Conservation (phyloP, 148 eudicot species). For the Euryodendron excelsum region DNA sequence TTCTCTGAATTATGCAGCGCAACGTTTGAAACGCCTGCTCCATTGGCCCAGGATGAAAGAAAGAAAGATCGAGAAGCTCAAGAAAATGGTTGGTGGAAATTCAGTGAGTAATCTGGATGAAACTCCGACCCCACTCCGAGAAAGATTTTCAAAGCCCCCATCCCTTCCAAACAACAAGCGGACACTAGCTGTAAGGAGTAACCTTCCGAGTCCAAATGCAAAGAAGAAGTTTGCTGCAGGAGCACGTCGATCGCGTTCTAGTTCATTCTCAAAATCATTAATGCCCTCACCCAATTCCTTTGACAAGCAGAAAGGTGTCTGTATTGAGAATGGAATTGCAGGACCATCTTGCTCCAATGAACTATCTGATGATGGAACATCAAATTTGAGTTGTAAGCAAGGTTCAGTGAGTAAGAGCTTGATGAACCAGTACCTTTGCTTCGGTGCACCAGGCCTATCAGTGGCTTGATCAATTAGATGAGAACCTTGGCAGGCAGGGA, state of each 20-base stretch:
- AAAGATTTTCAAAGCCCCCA: slow-evolving; percentile 48
- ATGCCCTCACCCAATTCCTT: slow-evolving; percentile 43
- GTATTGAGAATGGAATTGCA: slow-evolving; percentile 25
- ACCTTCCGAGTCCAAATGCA: slow-evolving; percentile 65
- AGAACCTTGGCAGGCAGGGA: slow-evolving; percentile 11
- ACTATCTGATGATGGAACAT: slow-evolving; percentile 16
- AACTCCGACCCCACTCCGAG: slow-evolving; percentile 52
- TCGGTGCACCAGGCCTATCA: slow-evolving; percentile 38
- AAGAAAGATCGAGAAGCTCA: slow-evolving; percentile 24
- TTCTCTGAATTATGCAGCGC: slow-evolving; percentile 43
- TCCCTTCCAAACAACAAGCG: slow-evolving; percentile 58
- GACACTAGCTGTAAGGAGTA: slow-evolving; percentile 66
- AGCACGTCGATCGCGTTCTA: slow-evolving; percentile 40
- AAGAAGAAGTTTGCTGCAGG: slow-evolving; percentile 73
- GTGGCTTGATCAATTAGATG: not conserved
- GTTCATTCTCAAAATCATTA: slow-evolving; percentile 54
- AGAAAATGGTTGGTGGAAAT: slow-evolving; percentile 32
- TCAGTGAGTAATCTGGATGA: slow-evolving; percentile 34
- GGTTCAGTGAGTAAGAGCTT: slow-evolving; percentile 28
- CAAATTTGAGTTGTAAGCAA: slow-evolving; percentile 23
- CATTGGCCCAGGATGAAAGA: slow-evolving; percentile 57
- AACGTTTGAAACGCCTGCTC: slow-evolving; percentile 55
- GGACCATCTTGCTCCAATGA: slow-evolving; percentile 27
- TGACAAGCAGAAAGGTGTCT: slow-evolving; percentile 49
- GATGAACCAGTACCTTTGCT: slow-evolving; percentile 45